phyloP scores from a whole-genome alignment of 306 rosid species.

The Amphicarpaea edgeworthii region DNA sequence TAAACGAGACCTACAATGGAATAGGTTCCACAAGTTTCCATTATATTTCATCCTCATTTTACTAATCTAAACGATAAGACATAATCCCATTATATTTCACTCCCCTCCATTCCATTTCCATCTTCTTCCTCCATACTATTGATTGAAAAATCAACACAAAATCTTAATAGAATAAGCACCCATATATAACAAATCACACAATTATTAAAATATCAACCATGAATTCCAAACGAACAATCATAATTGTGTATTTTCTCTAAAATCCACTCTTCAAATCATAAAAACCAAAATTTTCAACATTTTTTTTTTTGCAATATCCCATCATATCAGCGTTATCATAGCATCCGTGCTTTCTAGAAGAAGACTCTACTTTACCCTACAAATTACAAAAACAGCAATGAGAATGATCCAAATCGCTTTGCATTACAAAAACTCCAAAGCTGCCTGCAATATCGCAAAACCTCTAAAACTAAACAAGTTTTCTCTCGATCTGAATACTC shows the following conservation, averaged over 20 bases:
- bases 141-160: not conserved
- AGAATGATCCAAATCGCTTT: not conserved
- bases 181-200: not conserved
- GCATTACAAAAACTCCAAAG: not conserved
- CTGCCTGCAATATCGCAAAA: not conserved
- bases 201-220: not conserved
- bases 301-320: too few species aligned
- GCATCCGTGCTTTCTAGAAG: too few species aligned
- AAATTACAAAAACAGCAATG: too few species aligned
- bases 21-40: not conserved
- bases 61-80: not conserved
- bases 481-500: not conserved
- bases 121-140: not conserved
- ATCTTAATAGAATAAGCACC: not conserved
- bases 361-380: too few species aligned
- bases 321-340: too few species aligned
- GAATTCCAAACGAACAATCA: not conserved
- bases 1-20: not conserved
- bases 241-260: not conserved
- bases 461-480: not conserved
- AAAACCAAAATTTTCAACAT: too few species aligned
- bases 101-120: not conserved
- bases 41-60: not conserved
- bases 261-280: too few species aligned
- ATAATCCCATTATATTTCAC: not conserved